Conservation (phyloP, 345 rosid genomes). For the Arabis hirsuta region DNA sequence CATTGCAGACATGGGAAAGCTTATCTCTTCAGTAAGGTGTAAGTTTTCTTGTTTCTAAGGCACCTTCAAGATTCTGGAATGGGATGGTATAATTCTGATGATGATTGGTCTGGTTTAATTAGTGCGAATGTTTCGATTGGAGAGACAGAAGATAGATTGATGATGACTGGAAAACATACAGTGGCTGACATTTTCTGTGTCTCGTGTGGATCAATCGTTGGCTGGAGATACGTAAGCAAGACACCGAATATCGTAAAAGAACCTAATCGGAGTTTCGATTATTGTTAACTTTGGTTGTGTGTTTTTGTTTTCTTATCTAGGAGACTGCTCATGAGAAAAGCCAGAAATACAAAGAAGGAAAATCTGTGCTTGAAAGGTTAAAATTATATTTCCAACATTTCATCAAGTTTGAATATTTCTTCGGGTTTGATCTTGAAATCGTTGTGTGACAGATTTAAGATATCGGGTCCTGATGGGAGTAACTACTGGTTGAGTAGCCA, state of each 20-base stretch:
- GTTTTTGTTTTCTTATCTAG: conserved; percentile 49
- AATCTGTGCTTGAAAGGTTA: conserved; percentile 90
- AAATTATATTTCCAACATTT: conserved; percentile 18
- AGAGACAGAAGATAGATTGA: conserved; percentile 74
- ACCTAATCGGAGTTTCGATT: background rate
- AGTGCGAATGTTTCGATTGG: conserved; percentile 82
- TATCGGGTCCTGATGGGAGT: conserved; percentile 91
- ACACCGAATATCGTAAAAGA: background rate
- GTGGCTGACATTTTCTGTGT: conserved; percentile 97
- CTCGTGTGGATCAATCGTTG: conserved; percentile 93
- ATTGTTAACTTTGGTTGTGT: conserved; percentile 7
- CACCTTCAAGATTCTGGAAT: conserved; percentile 9
- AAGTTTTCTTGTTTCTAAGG: conserved; percentile 58
- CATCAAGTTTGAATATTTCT: conserved; percentile 1
- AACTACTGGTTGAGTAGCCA: conserved; percentile 71
- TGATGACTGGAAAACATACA: conserved; percentile 89
- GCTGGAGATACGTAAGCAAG: conserved; percentile 94
- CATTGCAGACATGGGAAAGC: conserved; percentile 93
- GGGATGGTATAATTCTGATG: background rate
- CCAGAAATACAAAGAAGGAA: conserved; percentile 99
- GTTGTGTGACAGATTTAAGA: conserved; percentile 69
- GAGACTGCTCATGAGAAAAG: conserved; percentile 82
- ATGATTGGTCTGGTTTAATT: conserved; percentile 14
- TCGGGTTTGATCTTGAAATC: background rate
- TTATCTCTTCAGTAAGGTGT: conserved; percentile 97